phyloP scores from a whole-genome alignment of 495 filamentous ascomycete species.

The Penicillium daleae region DNA sequence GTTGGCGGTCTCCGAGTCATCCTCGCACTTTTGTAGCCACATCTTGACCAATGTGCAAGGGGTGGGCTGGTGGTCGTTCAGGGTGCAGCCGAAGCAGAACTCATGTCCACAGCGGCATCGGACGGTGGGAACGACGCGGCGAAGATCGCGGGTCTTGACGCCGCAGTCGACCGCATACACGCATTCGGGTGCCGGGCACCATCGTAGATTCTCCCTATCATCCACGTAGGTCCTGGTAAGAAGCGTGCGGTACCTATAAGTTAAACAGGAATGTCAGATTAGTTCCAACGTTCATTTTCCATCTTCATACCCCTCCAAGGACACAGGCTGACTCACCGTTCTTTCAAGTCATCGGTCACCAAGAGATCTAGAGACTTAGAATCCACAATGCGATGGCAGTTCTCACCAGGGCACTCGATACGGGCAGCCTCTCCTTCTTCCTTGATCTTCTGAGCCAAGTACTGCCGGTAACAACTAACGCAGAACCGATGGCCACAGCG shows the following conservation, averaged over 20 bases:
- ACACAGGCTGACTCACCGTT: conserved; percentile 50
- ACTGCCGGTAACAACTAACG: conserved; percentile 88
- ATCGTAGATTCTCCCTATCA: conserved; percentile 90
- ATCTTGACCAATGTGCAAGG: conserved; percentile 91
- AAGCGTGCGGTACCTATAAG: conserved; percentile 74
- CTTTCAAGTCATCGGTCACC: conserved; percentile 71
- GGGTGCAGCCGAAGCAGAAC: conserved; percentile 97
- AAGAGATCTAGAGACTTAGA: conserved; percentile 84
- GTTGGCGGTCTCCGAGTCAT: conserved; percentile 97
- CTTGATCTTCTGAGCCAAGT: conserved; percentile 86
- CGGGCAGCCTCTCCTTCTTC: conserved; percentile 93
- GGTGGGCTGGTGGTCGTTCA: conserved; percentile 89
- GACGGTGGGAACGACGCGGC: conserved; percentile 86
- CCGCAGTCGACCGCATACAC: conserved; percentile 86
- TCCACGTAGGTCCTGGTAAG: conserved; percentile 95
- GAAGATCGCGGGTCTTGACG: conserved; percentile 82
- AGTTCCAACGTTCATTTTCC: conserved; percentile 10
- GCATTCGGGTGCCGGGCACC: conserved; percentile 97
- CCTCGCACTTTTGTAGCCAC: conserved; percentile 98
- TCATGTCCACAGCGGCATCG: conserved; percentile 78
- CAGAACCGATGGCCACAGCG: conserved; percentile 97
- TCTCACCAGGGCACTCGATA: conserved; percentile 89
- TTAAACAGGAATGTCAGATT: conserved; percentile 18
- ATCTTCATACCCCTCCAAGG: background rate
- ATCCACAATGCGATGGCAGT: conserved; percentile 89